phyloP scores from a whole-genome alignment of 176 grass and related monocot species.

The Phoenix roebelenii region DNA sequence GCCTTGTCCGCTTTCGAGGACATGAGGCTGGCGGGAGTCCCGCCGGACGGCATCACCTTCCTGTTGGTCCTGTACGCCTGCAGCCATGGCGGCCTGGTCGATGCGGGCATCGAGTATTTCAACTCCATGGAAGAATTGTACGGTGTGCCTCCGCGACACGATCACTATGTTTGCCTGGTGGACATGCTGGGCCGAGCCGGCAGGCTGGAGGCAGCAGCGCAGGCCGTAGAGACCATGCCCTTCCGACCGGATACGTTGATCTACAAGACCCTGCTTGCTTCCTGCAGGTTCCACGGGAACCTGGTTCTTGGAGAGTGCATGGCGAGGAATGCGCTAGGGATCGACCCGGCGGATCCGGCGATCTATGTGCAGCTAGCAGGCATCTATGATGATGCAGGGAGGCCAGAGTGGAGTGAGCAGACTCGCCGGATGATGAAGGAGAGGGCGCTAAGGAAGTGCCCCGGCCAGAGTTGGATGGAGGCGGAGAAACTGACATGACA shows the following conservation, averaged over 20 bases:
- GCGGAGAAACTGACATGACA: too few relatives aligned
- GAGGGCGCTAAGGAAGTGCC: constrained; percentile 6
- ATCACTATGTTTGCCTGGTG: constrained; percentile 54
- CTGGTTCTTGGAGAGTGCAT: constrained; percentile 31
- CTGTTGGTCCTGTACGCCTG: constrained; percentile 52
- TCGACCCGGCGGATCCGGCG: constrained; percentile 22
- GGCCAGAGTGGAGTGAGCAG: constrained; percentile 21
- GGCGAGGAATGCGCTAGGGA: constrained; percentile 26
- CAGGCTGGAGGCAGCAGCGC: constrained; percentile 44
- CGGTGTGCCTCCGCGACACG: constrained; percentile 42
- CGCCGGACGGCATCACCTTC: constrained; percentile 62
- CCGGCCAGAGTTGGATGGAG: constrained; percentile 11
- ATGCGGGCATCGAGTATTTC: constrained; percentile 61
- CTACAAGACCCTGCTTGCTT: constrained; percentile 35
- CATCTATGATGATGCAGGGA: constrained; percentile 29
- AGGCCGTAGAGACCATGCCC: constrained; percentile 33
- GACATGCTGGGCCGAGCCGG: constrained; percentile 60
- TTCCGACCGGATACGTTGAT: constrained; percentile 24
- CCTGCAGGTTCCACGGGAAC: constrained; percentile 30
- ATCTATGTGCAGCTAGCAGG: constrained; percentile 27
- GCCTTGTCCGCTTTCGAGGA: constrained; percentile 68
- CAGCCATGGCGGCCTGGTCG: constrained; percentile 31
- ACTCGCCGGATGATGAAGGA: constrained; percentile 26
- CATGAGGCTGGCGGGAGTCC: constrained; percentile 45
- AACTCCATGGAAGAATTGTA: constrained; percentile 42